These are phyloP conservation scores for Enterocytospora artemiae DNA, from an alignment of 371 early-diverging fungal genomes.

Conservation along the genomic window DNA sequence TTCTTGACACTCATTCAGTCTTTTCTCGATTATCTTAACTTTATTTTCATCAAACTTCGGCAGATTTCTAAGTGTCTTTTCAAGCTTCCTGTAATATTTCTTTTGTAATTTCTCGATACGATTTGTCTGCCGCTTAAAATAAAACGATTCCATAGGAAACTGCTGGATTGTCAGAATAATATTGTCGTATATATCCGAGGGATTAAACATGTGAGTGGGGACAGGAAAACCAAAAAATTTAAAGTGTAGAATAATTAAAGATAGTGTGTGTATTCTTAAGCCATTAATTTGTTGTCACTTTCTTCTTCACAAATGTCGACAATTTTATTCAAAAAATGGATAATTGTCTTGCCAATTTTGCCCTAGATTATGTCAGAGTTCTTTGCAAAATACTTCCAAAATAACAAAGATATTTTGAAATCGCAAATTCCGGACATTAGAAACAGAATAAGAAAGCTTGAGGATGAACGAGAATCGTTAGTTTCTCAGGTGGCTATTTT, in stretches of 20 bases:
- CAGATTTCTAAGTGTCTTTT: conserved; percentile 16
- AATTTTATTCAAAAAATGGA: too few relatives aligned
- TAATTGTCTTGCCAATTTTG: too few relatives aligned
- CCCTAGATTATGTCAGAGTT: too few relatives aligned
- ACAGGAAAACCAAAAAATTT: neutral
- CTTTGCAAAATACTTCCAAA: conserved; percentile 48
- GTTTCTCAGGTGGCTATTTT: conserved; percentile 82
- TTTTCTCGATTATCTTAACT: conserved; percentile 3
- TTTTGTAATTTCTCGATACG: conserved; percentile 5
- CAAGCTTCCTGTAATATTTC: conserved; percentile 4
- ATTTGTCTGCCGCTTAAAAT: conserved; percentile 21
- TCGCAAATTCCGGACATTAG: conserved; percentile 43
- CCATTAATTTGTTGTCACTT: neutral
- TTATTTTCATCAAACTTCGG: conserved; percentile 14
- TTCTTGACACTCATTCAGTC: conserved; percentile 1
- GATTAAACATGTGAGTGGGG: neutral
- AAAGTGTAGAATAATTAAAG: neutral
- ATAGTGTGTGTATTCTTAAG: neutral
- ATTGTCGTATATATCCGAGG: conserved; percentile 40
- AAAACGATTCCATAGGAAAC: conserved; percentile 33
- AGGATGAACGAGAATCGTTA: conserved; percentile 88
- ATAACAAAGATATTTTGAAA: conserved; percentile 47
- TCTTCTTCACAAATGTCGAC: neutral
- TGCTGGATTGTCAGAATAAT: conserved; percentile 41
- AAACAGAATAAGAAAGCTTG: conserved; percentile 84